Conservation (phyloP, 2,329 filamentous ascomycete genomes). For the Pseudogymnoascus sp. region DNA sequence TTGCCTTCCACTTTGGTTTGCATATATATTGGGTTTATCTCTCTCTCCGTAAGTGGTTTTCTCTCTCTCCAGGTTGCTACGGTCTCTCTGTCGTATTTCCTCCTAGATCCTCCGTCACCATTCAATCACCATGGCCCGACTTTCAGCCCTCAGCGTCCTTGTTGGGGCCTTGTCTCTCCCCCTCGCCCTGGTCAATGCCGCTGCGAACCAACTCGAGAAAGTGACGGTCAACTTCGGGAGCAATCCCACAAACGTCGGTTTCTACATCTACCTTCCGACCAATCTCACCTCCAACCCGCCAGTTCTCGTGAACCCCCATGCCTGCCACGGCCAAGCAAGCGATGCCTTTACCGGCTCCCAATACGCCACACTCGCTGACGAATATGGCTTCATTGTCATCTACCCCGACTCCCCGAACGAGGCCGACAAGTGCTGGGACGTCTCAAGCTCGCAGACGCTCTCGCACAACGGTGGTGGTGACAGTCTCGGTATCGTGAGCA, state of each 20-base stretch:
- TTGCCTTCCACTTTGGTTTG: neutral
- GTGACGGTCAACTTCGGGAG: slow-evolving; percentile 35
- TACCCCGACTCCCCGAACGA: slow-evolving; percentile 46
- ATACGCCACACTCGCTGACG: slow-evolving; percentile 44
- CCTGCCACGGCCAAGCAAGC: slow-evolving; percentile 47
- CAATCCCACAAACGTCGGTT: slow-evolving; percentile 40
- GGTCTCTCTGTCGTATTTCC: neutral
- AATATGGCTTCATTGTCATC: slow-evolving; percentile 50
- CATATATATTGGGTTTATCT: neutral
- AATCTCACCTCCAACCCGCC: slow-evolving; percentile 39
- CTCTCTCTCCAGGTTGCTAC: neutral
- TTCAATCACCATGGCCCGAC: neutral
- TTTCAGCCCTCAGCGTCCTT: neutral
- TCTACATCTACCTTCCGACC: slow-evolving; percentile 42
- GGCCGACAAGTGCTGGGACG: slow-evolving; percentile 49
- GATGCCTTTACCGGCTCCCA: slow-evolving; percentile 43
- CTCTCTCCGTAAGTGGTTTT: neutral
- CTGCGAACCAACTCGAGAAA: slow-evolving; percentile 20
- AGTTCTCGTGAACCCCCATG: slow-evolving; percentile 44
- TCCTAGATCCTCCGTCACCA: neutral
- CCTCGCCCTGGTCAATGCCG: slow-evolving; percentile 9
- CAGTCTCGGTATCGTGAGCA: slow-evolving; percentile 49
- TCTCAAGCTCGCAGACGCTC: slow-evolving; percentile 41
- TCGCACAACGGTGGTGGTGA: slow-evolving; percentile 52
- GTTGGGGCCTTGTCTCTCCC: neutral